Base-by-base conservation (phyloP, 495 filamentous ascomycete genomes). In the Neurospora sp. region DNA sequence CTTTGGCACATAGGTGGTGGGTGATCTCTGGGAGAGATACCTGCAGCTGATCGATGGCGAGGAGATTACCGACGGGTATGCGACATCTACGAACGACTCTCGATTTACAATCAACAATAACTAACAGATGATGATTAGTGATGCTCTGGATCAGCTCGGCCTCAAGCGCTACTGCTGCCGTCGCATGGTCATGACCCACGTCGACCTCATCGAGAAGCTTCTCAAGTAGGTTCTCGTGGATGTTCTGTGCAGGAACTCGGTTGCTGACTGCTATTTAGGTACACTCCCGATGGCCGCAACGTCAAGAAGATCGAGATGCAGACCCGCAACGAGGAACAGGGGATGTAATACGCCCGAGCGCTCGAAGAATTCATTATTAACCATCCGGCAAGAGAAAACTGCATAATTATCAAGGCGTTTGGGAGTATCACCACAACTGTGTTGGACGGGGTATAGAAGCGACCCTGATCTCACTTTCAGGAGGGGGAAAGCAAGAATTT, bases 151-250 rank as follows among this genome's bases (percentile, higher is more conserved):
- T 79, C 85, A 92, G 73, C 89, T 98, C 9, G 93, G 93, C 39
- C 93, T 94, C 84, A 94, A 93, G 81, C 89, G 96, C 42, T 99
- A 98, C 84, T 99, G 96, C 86, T 99, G 96, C 83, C 92, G 96
- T 68, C 90, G 96, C 79, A 99, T 99, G 96, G 87, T 99, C 77
- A 97, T 99, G 93, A 99, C 96, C n/a, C 96, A 99, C 81, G 96
- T 99, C 74, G 96, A 99, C 80, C 85, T 99, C 70, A 98, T 99
- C 74, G 96, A 99, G 87, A 99, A 99, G 85, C 88, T 99, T 22
- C 87, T 99, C 35, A 93, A 95, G 94, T 98, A 88, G 77, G 87
- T 74, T 8, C 31, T 31, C 8, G 41, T 74, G 41, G 69, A 65
- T 9, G 10, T 16, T 31, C n/a, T 71, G 22, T 20, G 38, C 41